Evolutionary conservation across 192 early-diverging fungal genomes (phyloP).

Genomic region (Helicostylum pulchrum): DNA sequence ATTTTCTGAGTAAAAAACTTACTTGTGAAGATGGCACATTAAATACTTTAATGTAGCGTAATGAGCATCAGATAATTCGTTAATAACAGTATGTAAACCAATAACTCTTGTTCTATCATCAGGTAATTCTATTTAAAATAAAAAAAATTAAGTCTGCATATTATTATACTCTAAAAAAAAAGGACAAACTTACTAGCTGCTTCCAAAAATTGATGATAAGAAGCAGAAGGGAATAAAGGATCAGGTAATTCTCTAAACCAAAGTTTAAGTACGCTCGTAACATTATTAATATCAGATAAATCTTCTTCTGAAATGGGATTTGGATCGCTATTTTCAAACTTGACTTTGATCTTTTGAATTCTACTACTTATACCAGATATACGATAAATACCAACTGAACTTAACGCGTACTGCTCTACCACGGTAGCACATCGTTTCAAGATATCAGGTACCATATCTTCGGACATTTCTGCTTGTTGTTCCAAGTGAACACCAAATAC

Average conservation of each 20-base stretch:
- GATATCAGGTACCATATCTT: slow-evolving; percentile 69
- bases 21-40: slow-evolving; percentile 80
- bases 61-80: slow-evolving; percentile 75
- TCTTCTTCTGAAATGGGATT: slow-evolving; percentile 60
- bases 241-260: slow-evolving; percentile 94
- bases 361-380: slow-evolving; percentile 75
- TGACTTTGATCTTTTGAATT: slow-evolving; percentile 66
- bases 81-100: slow-evolving; percentile 66
- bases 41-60: slow-evolving; percentile 81
- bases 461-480: slow-evolving; percentile 68
- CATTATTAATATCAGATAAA: slow-evolving; percentile 75
- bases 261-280: slow-evolving; percentile 84
- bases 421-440: slow-evolving; percentile 75
- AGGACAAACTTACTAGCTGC: slow-evolving; percentile 61
- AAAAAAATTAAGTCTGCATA: background rate
- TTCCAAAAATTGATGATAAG: slow-evolving; percentile 66
- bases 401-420: slow-evolving; percentile 71
- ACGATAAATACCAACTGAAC: slow-evolving; percentile 86
- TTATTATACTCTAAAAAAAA: background rate
- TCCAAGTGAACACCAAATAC: slow-evolving; percentile 55
- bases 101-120: slow-evolving; percentile 60
- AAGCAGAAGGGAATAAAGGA: slow-evolving; percentile 68
- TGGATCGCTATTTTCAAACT: slow-evolving; percentile 67
- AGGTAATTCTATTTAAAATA: slow-evolving; percentile 44
- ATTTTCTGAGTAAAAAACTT: slow-evolving; percentile 9